Base-by-base conservation (phyloP, 352 stramenopile species). In the Phytopythium delawarense region DNA sequence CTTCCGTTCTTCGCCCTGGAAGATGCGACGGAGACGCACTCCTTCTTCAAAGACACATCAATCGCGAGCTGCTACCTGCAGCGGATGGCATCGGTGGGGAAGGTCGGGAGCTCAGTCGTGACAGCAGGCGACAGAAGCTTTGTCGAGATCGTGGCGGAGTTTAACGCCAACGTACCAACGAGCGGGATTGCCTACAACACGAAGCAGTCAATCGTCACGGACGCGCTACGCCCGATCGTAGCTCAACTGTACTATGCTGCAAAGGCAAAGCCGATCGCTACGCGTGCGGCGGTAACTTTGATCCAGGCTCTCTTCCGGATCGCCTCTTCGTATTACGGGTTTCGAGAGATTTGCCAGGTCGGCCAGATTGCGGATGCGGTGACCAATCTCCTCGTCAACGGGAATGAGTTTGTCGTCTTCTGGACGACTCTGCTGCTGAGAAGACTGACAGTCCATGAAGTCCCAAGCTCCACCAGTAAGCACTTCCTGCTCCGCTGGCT, bases 81-180 rank as follows among this genome's bases (percentile, higher is more conserved):
- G 59, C 81, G 84, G 8, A 84, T 95, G 71, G 72, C 79, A 44
- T 74, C 83, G 12, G 73, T 92, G 18, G 78, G 79, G 7, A 93
- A 92, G 52, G 69, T 87, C 21, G 73, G 72, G 4, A 81, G 75
- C 7, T 78, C 76, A 0, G 61, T 79, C 28, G 81, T 58, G 9
- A 58, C 80, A 60, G 67, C 77, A 50, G 78, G 76, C 3, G 84
- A 92, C 55, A 78, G 72, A 79, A 76, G 85, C 9, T 91, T 95
- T 54, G 69, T 94, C 25, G 74, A 87, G 49, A 94, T 94, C 63
- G 84, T 88, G 18, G 72, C 81, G 49, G 90, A 97, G 61, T 96
- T 97, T 63, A 97, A 97, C 45, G 87, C 89, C 13, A 97, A 97
- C 55, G 88, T 97, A 0, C 83, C 88, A 30, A 70, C 78, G 7